Percentiles rank a stretch among this genome's conserved stretches.
These are phyloP conservation scores for Scortechinia acanthostroma DNA, from an alignment of 2,329 filamentous ascomycete genomes.

Conservation along the genomic window DNA sequence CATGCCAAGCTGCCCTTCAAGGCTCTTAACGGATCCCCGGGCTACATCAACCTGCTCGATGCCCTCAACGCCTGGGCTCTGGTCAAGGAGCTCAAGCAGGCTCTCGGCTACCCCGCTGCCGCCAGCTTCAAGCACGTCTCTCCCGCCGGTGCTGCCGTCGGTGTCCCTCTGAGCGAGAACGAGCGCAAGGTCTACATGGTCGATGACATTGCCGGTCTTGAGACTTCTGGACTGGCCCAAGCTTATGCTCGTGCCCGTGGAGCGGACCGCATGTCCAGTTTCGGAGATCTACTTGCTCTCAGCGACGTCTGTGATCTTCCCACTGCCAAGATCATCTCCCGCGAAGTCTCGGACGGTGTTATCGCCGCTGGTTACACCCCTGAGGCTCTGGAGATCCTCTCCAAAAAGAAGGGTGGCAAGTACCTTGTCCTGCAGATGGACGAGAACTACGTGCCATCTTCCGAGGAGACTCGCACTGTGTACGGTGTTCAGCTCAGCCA, in stretches of 20 bases:
- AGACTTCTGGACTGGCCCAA: conserved; percentile 79
- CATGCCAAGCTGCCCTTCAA: conserved; percentile 82
- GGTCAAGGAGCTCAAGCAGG: conserved; percentile 89
- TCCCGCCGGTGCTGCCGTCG: conserved; percentile 89
- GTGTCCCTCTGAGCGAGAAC: conserved; percentile 74
- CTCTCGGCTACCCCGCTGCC: conserved; percentile 80
- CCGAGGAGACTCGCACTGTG: conserved; percentile 78
- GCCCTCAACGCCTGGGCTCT: conserved; percentile 94
- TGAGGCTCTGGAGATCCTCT: conserved; percentile 81
- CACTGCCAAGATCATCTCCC: conserved; percentile 94
- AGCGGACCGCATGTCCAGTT: conserved; percentile 97
- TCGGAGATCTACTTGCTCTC: conserved; percentile 90
- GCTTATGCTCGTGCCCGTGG: conserved; percentile 93
- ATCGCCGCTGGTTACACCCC: conserved; percentile 82
- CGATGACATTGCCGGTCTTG: conserved; percentile 84
- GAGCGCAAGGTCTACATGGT: conserved; percentile 99
- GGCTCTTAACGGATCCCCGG: conserved; percentile 79
- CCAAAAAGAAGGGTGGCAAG: conserved; percentile 96
- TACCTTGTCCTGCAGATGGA: conserved; percentile 96
- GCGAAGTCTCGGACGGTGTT: conserved; percentile 94
- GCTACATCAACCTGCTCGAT: conserved; percentile 96
- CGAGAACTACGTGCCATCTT: conserved; percentile 71
- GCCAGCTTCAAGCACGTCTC: conserved; percentile 99
- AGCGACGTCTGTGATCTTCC: conserved; percentile 84
- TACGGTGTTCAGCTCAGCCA: conserved; percentile 86